A percentile compares a stretch with the other conserved stretches of the same genome.
Conservation (phyloP, 2,329 filamentous ascomycete genomes). For the Penicillium paneum region DNA sequence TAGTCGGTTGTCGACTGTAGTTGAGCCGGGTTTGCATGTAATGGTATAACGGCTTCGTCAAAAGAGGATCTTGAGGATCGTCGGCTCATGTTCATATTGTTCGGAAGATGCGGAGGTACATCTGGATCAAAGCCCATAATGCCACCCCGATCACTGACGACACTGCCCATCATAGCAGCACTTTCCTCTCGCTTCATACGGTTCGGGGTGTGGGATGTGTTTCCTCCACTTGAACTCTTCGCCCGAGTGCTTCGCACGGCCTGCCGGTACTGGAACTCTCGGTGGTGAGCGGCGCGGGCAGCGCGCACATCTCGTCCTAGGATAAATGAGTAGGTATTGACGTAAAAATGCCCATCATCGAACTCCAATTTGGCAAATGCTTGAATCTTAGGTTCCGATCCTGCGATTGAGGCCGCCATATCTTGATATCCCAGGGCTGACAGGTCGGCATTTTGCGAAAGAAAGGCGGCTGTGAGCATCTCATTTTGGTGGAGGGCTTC, state of each 20-base stretch:
- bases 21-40: conserved; percentile 39
- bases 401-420: conserved; percentile 36
- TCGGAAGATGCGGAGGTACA: conserved; percentile 38
- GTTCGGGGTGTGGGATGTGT: conserved; percentile 45
- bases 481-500: conserved; percentile 42
- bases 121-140: conserved; percentile 51
- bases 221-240: conserved; percentile 48
- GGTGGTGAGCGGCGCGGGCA: conserved; percentile 46
- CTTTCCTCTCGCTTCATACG: conserved; percentile 45
- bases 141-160: conserved; percentile 56
- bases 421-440: conserved; percentile 38
- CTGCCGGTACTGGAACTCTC: conserved; percentile 44
- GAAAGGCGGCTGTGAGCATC: conserved; percentile 39
- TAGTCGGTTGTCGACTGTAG: conserved; percentile 43
- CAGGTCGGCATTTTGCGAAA: conserved; percentile 36
- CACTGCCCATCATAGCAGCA: conserved; percentile 45
- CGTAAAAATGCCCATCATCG: conserved; percentile 63
- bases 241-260: conserved; percentile 39
- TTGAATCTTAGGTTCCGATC: conserved; percentile 49
- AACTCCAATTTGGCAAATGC: conserved; percentile 64
- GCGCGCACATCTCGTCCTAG: conserved; percentile 60
- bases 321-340: conserved; percentile 61
- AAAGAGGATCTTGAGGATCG: conserved; percentile 54
- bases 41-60: conserved; percentile 33
- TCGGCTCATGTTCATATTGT: conserved; percentile 37